These are phyloP conservation scores for Annulohypoxylon nitens DNA, from an alignment of 495 filamentous ascomycete genomes.

Conservation along the genomic window DNA sequence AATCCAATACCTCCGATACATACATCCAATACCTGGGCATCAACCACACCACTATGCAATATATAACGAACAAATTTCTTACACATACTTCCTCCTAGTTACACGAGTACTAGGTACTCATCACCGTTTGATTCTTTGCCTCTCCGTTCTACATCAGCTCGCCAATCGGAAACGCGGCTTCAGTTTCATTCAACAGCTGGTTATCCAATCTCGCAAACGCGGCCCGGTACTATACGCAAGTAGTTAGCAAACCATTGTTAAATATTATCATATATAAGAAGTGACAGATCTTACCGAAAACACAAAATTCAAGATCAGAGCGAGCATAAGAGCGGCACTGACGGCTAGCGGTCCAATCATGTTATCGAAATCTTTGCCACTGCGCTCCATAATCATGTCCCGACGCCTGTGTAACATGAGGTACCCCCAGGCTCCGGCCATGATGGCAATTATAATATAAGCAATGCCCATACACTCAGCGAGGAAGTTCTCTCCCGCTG, in stretches of 20 bases:
- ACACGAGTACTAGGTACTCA: background rate
- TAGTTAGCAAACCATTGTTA: slow-evolving; percentile 20
- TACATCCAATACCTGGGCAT: slow-evolving; percentile 2
- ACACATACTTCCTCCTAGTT: slow-evolving; percentile 21
- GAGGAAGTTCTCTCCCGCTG: slow-evolving; percentile 79
- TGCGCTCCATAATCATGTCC: slow-evolving; percentile 82
- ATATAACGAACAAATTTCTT: slow-evolving; percentile 36
- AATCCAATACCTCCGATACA: slow-evolving; percentile 15
- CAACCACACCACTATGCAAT: slow-evolving; percentile 20
- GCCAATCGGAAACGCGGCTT: slow-evolving; percentile 37
- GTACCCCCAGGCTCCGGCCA: slow-evolving; percentile 89
- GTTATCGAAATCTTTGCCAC: slow-evolving; percentile 93
- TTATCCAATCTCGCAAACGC: slow-evolving; percentile 43
- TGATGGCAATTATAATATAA: slow-evolving; percentile 84
- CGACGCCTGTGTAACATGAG: slow-evolving; percentile 80
- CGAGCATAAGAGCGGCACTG: slow-evolving; percentile 80
- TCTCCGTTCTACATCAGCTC: slow-evolving; percentile 42
- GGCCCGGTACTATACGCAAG: slow-evolving; percentile 50
- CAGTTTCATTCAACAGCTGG: slow-evolving; percentile 40
- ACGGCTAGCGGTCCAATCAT: slow-evolving; percentile 85
- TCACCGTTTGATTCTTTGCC: background rate
- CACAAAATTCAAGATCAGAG: slow-evolving; percentile 87
- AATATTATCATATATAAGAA: background rate
- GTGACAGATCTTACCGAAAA: slow-evolving; percentile 71
- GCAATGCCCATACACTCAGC: slow-evolving; percentile 81